Evolutionary conservation across 23 red algal genomes (phyloP), one percentile per base, ranked within the genome.

Genomic region (Gracilaria gracilis): DNA sequence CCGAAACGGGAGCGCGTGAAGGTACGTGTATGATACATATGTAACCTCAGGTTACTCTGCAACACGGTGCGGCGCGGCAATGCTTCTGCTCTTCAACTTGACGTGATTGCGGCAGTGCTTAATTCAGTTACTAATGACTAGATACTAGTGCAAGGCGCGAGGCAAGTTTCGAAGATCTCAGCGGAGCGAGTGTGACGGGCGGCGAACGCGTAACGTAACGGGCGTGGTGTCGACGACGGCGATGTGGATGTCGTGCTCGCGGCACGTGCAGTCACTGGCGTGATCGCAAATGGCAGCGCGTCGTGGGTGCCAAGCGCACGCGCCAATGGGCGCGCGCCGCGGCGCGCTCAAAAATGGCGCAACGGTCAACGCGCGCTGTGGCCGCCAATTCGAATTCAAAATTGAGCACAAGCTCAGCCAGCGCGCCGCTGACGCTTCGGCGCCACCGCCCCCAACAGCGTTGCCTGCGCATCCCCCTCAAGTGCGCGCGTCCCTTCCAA

Each of bases 381-480:
- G 9, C 64, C 64, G 28, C 28, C 0, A 69, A 69, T 69, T 69
- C 32, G 31, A 69, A 69, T 69, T 69, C 64, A 69, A 69, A 69
- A 69, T 36, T 69, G 28, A 34, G 64, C 64, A 1, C 64, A 36
- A 55, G 7, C 59, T 62, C 59, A 62, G 24, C 23, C 59, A 62
- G 59, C 59, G 51, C 51, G 51, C n/a, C 11, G 51, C 51, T 55
- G 51, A 55, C 51, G 51, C 51, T 55, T 55, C 51, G 51, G 9
- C 14, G 14, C 14, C 51, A 55, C 19, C 51, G 51, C 51, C 9
- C 64, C 8, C 64, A 69, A 32, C 64, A 69, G 9, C 29, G 28
- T 69, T 69, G 64, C 8, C 32, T 32, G 64, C 64, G 15, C 16
- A 20, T 37, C 64, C 64, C 33, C 16, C 64, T 24, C 64, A 34